A percentile compares a stretch with the other conserved stretches of the same genome.
These are phyloP conservation scores for Neurospora intermedia DNA, from an alignment of 495 filamentous ascomycete species.

Conservation along the genomic window DNA sequence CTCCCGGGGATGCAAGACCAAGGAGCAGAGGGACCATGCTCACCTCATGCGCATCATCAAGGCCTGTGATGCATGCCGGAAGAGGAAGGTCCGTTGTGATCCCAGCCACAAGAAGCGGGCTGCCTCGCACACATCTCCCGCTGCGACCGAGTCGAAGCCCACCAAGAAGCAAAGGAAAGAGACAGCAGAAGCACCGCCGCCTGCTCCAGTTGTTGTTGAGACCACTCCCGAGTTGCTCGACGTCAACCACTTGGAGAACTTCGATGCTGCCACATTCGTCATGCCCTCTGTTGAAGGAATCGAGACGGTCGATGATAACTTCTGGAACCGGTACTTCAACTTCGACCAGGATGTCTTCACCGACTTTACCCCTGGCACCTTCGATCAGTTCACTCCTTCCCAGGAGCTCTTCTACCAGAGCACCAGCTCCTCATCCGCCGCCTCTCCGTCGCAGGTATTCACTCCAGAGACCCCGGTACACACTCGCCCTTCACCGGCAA, in stretches of 20 bases:
- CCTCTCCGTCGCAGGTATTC: slow-evolving; percentile 26
- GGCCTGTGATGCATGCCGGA: slow-evolving; percentile 44
- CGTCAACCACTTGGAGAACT: slow-evolving; percentile 5
- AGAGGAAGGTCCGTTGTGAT: slow-evolving; percentile 46
- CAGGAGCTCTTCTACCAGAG: slow-evolving; percentile 27
- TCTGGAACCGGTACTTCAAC: slow-evolving; percentile 32
- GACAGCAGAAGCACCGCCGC: slow-evolving; percentile 11
- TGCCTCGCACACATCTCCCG: slow-evolving; percentile 21
- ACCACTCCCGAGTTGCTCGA: slow-evolving; percentile 6
- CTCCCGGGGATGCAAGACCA: slow-evolving; percentile 47
- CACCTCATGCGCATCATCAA: slow-evolving; percentile 49
- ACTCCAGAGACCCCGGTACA: slow-evolving; percentile 20
- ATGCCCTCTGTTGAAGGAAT: slow-evolving; percentile 8
- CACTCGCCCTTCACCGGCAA: slow-evolving; percentile 9
- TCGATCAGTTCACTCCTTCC: slow-evolving; percentile 29
- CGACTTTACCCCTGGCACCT: slow-evolving; percentile 17
- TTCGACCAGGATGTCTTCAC: slow-evolving; percentile 24
- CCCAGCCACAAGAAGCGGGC: slow-evolving; percentile 37
- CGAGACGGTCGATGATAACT: slow-evolving; percentile 12
- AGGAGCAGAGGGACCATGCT: slow-evolving; percentile 50
- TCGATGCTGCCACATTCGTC: slow-evolving; percentile 9
- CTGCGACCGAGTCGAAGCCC: slow-evolving; percentile 21
- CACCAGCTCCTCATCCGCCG: slow-evolving; percentile 21
- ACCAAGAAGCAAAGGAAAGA: slow-evolving; percentile 30
- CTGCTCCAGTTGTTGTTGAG: slow-evolving; percentile 8